Conservation (phyloP, 495 filamentous ascomycete genomes). For the Massariosphaeria phaeospora region DNA sequence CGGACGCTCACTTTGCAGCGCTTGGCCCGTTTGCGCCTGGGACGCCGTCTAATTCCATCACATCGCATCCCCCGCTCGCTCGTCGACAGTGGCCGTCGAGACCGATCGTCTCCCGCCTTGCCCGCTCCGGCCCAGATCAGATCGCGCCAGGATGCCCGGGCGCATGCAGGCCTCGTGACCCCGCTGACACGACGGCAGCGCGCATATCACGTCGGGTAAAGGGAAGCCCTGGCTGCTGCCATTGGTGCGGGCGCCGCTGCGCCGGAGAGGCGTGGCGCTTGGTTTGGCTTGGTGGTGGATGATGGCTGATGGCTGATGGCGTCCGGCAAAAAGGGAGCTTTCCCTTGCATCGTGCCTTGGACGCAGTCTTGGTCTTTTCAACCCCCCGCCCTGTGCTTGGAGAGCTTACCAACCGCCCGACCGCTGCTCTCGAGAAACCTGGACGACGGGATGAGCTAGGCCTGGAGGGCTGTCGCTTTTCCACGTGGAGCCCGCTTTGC, state of each 20-base stretch:
- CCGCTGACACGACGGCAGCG: constrained; percentile 8
- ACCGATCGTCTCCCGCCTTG: neutral
- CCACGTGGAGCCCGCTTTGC: too few species aligned
- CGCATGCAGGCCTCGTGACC: neutral
- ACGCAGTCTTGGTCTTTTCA: too few species aligned
- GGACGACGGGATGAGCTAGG: too few species aligned
- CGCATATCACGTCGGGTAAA: constrained; percentile 18
- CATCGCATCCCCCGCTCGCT: neutral
- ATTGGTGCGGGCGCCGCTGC: constrained; percentile 12
- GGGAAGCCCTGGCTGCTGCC: constrained; percentile 1
- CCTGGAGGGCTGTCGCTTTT: too few species aligned
- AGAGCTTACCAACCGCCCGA: too few species aligned
- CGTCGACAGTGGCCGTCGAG: neutral
- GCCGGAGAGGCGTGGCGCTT: constrained; percentile 15
- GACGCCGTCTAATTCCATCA: neutral
- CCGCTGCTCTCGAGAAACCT: too few species aligned
- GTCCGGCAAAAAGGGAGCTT: too few species aligned
- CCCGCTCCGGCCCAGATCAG: neutral
- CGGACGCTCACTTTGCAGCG: neutral
- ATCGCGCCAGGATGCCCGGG: neutral
- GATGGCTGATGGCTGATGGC: neutral
- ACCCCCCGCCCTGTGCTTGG: too few species aligned
- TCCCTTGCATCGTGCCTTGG: too few species aligned
- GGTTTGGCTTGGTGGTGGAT: neutral
- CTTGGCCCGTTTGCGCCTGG: neutral